These are phyloP conservation scores for Pichia sp. DNA, from an alignment of 1,139 yeast genomes.

Conservation along the genomic window DNA sequence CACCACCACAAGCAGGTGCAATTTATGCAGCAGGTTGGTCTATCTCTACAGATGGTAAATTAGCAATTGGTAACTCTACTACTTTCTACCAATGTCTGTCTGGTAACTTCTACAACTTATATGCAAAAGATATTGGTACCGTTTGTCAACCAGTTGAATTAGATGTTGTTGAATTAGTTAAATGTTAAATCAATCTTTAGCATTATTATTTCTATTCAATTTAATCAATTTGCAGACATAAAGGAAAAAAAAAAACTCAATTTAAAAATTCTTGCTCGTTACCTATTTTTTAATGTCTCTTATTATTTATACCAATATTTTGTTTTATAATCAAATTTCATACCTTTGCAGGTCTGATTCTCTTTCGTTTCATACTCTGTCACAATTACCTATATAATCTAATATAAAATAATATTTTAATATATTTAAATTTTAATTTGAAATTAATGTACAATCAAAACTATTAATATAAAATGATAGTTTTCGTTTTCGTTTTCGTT, in stretches of 20 bases:
- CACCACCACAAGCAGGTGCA: conserved; percentile 88
- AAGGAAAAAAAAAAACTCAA: no score
- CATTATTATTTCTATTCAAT: background rate
- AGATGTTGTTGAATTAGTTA: conserved; percentile 55
- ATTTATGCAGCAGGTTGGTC: conserved; percentile 86
- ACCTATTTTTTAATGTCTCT: background rate
- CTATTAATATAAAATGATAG: no score
- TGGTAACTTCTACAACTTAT: conserved; percentile 77
- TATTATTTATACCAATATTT: background rate
- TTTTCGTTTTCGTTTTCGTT: no score
- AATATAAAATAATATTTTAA: background rate
- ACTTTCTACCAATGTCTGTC: conserved; percentile 75
- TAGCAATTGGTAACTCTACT: conserved; percentile 61
- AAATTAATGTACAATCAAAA: background rate
- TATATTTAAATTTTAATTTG: background rate
- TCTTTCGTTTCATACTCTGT: conserved; percentile 3
- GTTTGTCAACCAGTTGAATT: conserved; percentile 65
- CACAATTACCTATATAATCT: background rate
- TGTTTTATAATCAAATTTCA: background rate
- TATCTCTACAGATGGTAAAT: conserved; percentile 54
- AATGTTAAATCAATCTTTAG: conserved; percentile 38
- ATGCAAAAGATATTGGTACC: conserved; percentile 59
- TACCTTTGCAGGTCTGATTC: background rate
- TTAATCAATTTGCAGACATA: background rate
- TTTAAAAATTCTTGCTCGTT: conserved; percentile 6